Conservation (phyloP, 2,329 filamentous ascomycete genomes). For the Hymenoscyphus scutula region DNA sequence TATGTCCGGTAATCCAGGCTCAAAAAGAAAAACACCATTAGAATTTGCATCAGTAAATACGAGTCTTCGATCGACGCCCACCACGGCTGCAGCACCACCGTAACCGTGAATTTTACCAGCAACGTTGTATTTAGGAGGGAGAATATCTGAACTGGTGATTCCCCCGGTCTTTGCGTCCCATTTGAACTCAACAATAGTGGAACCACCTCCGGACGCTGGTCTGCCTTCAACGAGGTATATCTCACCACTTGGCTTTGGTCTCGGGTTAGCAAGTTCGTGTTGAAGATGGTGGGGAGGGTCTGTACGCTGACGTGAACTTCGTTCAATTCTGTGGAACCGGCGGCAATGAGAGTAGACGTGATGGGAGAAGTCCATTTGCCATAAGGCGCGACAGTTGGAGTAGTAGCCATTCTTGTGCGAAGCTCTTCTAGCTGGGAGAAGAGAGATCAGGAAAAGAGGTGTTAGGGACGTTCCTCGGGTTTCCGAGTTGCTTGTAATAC, state of each 20-base stretch:
- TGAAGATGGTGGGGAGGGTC: slow-evolving; percentile 6
- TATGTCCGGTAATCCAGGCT: slow-evolving; percentile 31
- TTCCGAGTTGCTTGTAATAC: too few species aligned
- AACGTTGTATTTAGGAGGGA: slow-evolving; percentile 45
- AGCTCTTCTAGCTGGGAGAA: too few species aligned
- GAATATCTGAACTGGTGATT: slow-evolving; percentile 38
- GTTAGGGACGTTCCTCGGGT: too few species aligned
- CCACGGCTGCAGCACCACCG: slow-evolving; percentile 46
- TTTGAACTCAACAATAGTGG: slow-evolving; percentile 44
- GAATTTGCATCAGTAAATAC: slow-evolving; percentile 47
- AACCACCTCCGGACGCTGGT: slow-evolving; percentile 41
- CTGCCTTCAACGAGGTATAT: slow-evolving; percentile 40
- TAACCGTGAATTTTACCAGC: slow-evolving; percentile 52
- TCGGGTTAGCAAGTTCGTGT: slow-evolving; percentile 20
- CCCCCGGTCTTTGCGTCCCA: slow-evolving; percentile 22
- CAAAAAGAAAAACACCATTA: slow-evolving; percentile 44
- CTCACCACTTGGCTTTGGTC: slow-evolving; percentile 21
- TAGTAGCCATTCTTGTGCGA: too few species aligned
- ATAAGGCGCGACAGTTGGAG: slow-evolving; percentile 31
- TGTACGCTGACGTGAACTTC: slow-evolving; percentile 30
- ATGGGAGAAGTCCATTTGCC: slow-evolving; percentile 42
- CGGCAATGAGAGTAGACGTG: slow-evolving; percentile 37
- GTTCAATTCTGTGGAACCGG: slow-evolving; percentile 35
- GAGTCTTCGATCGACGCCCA: slow-evolving; percentile 41
- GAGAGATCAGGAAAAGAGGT: too few species aligned